These are phyloP conservation scores for Alternaria sp. DNA, from an alignment of 2,329 filamentous ascomycete species.

Conservation along the genomic window DNA sequence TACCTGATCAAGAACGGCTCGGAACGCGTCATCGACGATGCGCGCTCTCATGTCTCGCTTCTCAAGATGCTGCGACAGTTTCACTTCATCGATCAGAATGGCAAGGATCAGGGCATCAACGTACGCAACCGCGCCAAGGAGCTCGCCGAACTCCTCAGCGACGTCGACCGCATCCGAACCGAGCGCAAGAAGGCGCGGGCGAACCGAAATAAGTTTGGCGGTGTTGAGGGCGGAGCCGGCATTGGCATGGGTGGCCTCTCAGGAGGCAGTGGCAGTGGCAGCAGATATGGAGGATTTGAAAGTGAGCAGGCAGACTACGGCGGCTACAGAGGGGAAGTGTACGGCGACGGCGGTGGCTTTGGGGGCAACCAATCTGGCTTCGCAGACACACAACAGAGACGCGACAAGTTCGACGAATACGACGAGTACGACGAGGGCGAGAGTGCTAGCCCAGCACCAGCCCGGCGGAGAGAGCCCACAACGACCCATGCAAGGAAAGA, in stretches of 20 bases:
- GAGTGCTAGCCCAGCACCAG: slow-evolving; percentile 58
- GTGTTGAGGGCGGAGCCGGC: slow-evolving; percentile 82
- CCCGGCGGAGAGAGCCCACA: slow-evolving; percentile 60
- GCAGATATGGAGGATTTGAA: slow-evolving; percentile 89
- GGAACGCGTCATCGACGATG: slow-evolving; percentile 96
- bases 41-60: slow-evolving; percentile 90
- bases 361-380: slow-evolving; percentile 76
- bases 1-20: slow-evolving; percentile 98
- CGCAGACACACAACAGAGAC: slow-evolving; percentile 68
- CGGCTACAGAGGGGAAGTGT: slow-evolving; percentile 77
- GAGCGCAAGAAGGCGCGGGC: slow-evolving; percentile 86
- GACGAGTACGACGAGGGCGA: slow-evolving; percentile 90
- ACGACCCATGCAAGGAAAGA: slow-evolving; percentile 50
- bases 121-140: slow-evolving; percentile 97
- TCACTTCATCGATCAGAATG: slow-evolving; percentile 94
- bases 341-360: slow-evolving; percentile 95
- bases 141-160: slow-evolving; percentile 88
- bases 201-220: slow-evolving; percentile 94
- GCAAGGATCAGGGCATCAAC: slow-evolving; percentile 98
- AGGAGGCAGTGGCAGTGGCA: slow-evolving; percentile 58
- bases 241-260: slow-evolving; percentile 65
- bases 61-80: slow-evolving; percentile 99
- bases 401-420: slow-evolving; percentile 92
- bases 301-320: slow-evolving; percentile 68
- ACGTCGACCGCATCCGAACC: slow-evolving; percentile 82